Evolutionary conservation across 1,284 basidiomycete species (phyloP).

Genomic region (Retiboletus flavoniger): DNA sequence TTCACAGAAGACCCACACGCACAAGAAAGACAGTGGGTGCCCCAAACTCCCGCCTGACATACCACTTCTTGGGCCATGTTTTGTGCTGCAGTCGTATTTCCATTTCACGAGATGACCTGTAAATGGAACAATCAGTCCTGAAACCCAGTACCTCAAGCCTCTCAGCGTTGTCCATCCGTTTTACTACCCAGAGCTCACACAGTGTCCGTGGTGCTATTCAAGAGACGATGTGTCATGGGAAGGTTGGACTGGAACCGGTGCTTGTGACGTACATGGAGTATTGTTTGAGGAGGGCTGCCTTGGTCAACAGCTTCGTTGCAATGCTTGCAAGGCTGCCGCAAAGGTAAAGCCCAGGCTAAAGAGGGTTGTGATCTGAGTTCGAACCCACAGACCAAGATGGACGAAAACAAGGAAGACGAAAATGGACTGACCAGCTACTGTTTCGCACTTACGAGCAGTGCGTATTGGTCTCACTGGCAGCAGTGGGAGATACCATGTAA

Average conservation of each 20-base stretch:
- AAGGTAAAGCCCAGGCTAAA: background rate
- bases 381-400: too few species aligned
- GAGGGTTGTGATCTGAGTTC: background rate
- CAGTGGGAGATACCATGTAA: background rate
- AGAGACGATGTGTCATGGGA: background rate
- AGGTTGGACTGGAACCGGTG: background rate
- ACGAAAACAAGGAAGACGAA: background rate
- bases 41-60: too few species aligned
- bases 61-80: too few species aligned
- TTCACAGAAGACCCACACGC: background rate
- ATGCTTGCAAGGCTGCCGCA: background rate
- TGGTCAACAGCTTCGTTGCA: background rate
- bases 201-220: background rate
- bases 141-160: background rate
- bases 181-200: background rate
- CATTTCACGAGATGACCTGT: too few species aligned
- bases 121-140: background rate
- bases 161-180: background rate
- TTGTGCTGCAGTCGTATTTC: too few species aligned
- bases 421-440: background rate
- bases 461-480: background rate
- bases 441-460: background rate
- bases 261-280: background rate
- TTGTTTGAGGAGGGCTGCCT: background rate
- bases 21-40: background rate